Base-by-base conservation (phyloP, 1,139 yeast genomes). In the Saccharomycopsis hybrid region DNA sequence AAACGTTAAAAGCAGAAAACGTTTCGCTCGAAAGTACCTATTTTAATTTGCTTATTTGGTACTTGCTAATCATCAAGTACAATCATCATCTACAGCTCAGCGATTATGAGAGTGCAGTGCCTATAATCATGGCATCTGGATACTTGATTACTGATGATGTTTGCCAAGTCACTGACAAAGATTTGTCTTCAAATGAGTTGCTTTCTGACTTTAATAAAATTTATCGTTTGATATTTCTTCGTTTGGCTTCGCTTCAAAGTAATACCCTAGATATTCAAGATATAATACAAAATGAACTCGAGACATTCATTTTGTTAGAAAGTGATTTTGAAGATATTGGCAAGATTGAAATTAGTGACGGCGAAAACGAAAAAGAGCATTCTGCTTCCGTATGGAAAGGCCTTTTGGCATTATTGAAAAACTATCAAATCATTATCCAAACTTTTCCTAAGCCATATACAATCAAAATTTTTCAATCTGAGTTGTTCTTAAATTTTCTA, bases 381-480 rank as follows among this genome's bases (percentile, higher is more conserved):
- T n/a, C n/a, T n/a, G n/a, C n/a, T n/a, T 29, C n/a, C n/a, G n/a
- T n/a, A n/a, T n/a, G n/a, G n/a, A 44, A 44, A 18, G 9, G 25
- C n/a, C 13, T 48, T 11, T 11, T 41, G 25, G 31, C 28, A 9
- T 33, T 52, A 4, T 29, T 52, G n/a, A 46, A 50, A 39, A 47
- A 44, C 30, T 50, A 41, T 35, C 45, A 47, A 32, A 18, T 50
- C 11, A 24, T 47, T 5, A 25, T 50, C n/a, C 53, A 47, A 24
- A 33, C 43, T 24, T 47, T 41, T 29, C 49, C 54, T 9, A 13
- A 42, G 7, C 35, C 28, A 2, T 48, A 41, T 29, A 41, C 52
- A 9, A 5, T 32, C 5, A 36, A 28, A 11, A 25, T 52, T 28
- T 52, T 52, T 44, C 47, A 50, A 11, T 44, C 47, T 3, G 36